phyloP scores from a whole-genome alignment of 106 monocot genomes.

The Allium cepa region DNA sequence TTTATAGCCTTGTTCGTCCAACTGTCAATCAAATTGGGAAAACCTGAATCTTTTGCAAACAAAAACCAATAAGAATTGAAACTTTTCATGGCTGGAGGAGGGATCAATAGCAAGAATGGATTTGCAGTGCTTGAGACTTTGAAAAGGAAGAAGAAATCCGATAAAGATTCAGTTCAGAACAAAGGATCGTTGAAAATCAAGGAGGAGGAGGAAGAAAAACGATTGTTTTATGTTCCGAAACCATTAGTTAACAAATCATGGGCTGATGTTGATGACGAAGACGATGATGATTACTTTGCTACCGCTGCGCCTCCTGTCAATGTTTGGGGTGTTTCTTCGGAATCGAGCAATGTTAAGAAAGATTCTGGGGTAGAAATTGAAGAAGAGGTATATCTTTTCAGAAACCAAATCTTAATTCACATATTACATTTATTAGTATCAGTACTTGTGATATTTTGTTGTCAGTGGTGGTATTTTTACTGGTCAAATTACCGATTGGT shows the following conservation, averaged over 20 bases:
- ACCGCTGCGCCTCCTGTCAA: slow-evolving; percentile 42
- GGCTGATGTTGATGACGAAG: slow-evolving; percentile 45
- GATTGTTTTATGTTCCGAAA: slow-evolving; percentile 32
- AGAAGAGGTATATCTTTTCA: slow-evolving; percentile 27
- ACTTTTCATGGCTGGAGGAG: slow-evolving; percentile 5
- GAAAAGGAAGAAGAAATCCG: slow-evolving; percentile 42
- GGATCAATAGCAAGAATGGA: slow-evolving; percentile 35
- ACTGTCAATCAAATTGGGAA: too few species aligned
- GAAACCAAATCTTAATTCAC: too few species aligned
- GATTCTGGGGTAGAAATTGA: background rate
- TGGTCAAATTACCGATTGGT: too few species aligned
- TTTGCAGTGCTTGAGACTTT: slow-evolving; percentile 50
- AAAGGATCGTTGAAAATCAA: slow-evolving; percentile 8
- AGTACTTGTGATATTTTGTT: too few species aligned
- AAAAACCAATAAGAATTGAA: too few species aligned
- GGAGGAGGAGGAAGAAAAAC: slow-evolving; percentile 18
- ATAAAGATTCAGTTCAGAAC: slow-evolving; percentile 14
- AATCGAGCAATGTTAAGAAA: slow-evolving; percentile 8
- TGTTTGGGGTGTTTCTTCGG: slow-evolving; percentile 25
- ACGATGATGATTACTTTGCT: slow-evolving; percentile 50
- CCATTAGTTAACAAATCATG: slow-evolving; percentile 33
- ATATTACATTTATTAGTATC: too few species aligned
- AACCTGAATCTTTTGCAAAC: too few species aligned
- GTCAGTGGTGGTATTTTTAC: too few species aligned
- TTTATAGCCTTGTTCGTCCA: too few species aligned